phyloP scores from a whole-genome alignment of 2,329 filamentous ascomycete species.

The Geosmithia flava region DNA sequence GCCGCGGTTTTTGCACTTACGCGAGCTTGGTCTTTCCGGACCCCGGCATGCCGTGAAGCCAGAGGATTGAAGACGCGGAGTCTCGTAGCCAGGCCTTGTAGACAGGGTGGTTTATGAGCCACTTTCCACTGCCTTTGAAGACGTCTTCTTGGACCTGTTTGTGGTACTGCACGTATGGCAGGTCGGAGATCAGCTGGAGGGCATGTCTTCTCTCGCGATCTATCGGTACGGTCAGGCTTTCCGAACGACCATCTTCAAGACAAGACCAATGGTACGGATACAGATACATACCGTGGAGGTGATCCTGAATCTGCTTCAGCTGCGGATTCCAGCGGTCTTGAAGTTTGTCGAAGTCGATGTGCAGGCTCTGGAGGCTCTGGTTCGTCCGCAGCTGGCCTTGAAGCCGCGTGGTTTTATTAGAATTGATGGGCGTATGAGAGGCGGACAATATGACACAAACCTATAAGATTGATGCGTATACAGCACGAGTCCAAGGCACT shows the following conservation, averaged over 20 bases:
- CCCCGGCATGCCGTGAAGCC: slow-evolving; percentile 18
- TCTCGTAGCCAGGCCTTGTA: slow-evolving; percentile 13
- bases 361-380: not conserved
- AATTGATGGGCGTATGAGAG: not conserved
- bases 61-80: slow-evolving; percentile 17
- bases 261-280: not conserved
- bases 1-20: not conserved
- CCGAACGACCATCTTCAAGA: not conserved
- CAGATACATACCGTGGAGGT: not conserved
- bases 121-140: slow-evolving; percentile 8
- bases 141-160: slow-evolving; percentile 4
- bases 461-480: not conserved
- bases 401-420: not conserved
- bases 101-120: slow-evolving; percentile 8
- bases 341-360: not conserved
- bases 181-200: too few relatives aligned
- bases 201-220: not conserved
- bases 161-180: slow-evolving; percentile 2
- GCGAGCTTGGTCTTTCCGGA: slow-evolving; percentile 16
- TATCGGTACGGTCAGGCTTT: not conserved
- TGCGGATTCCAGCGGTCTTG: not conserved
- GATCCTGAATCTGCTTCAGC: not conserved
- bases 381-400: not conserved
- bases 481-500: not conserved
- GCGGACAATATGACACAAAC: not conserved